Percentiles rank a stretch among this genome's conserved stretches.
These are phyloP conservation scores for Lactarius tabidus DNA, from an alignment of 768 basidiomycete species.

Conservation along the genomic window DNA sequence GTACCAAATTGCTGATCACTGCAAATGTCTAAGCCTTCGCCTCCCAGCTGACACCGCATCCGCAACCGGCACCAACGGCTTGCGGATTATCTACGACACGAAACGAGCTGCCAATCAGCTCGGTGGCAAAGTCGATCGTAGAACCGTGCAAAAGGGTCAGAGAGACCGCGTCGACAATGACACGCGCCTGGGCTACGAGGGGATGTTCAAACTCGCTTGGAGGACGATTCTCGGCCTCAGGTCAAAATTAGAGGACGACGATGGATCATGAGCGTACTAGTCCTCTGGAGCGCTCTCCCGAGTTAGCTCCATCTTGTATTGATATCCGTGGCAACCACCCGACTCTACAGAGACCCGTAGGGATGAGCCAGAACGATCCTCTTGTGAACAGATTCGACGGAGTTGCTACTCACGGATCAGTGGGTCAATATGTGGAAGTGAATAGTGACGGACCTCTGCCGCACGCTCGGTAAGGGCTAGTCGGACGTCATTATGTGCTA, in stretches of 20 bases:
- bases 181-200: slow-evolving; percentile 61
- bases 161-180: slow-evolving; percentile 85
- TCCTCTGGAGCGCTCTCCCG: slow-evolving; percentile 62
- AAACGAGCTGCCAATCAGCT: slow-evolving; percentile 93
- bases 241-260: neutral
- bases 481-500: slow-evolving; percentile 49
- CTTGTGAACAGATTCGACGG: slow-evolving; percentile 57
- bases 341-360: slow-evolving; percentile 84
- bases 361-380: slow-evolving; percentile 59
- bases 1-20: neutral
- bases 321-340: slow-evolving; percentile 97
- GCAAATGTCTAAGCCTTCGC: slow-evolving; percentile 47
- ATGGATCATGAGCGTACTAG: slow-evolving; percentile 56
- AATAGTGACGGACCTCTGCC: slow-evolving; percentile 52
- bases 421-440: neutral
- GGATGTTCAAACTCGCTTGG: slow-evolving; percentile 70
- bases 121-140: slow-evolving; percentile 86
- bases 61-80: slow-evolving; percentile 85
- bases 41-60: slow-evolving; percentile 97
- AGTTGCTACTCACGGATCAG: slow-evolving; percentile 59
- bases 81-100: slow-evolving; percentile 81
- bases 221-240: neutral
- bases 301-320: slow-evolving; percentile 88
- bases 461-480: slow-evolving; percentile 68
- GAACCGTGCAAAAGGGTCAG: slow-evolving; percentile 82